Evolutionary conservation across 106 monocot genomes (phyloP), one percentile per base, ranked within the genome.

Genomic region (Acorus calamus): DNA sequence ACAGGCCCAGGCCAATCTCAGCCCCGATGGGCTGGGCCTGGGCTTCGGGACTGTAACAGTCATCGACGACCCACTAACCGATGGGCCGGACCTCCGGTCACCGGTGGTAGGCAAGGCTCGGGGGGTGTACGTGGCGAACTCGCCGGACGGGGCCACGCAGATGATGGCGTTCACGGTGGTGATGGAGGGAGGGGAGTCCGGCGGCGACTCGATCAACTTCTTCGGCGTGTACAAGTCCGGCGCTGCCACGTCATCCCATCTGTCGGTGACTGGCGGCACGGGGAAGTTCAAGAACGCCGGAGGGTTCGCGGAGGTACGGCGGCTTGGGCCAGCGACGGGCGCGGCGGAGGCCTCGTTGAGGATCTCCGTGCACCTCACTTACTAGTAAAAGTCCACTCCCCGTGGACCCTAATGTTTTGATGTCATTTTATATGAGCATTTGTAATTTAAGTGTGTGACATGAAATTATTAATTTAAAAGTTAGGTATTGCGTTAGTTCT

Each of bases 151-250:
- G 49, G 14, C 67, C 3, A 57, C 72, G 0, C 78, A 73, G 52
- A 78, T 73, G 78, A 73, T 78, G 72, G 65, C 65, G 8, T 68
- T 73, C 62, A 78, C 73, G 10, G 62, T 55, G 0, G 63, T 68
- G 49, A 78, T 78, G 72, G 72, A 78, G 46, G 63, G 66, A 12
- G 78, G 76, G 2, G 76, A 70, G 70, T 76, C 63, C n/a, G 69
- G 78, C 7, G 76, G 78, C 7, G 78, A 78, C 49, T 73, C 52
- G 3, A 47, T 78, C 48, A 78, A 77, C 47, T 53, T 78, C n/a
- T 72, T 78, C 63, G 78, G 78, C 0, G 68, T 73, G 7, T 73
- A 73, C 71, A 78, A 65, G 56, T 50, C 68, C 5, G 62, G 78
- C 0, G 55, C 73, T 4, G 9, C 67, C 8, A 46, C 56, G 73